Evolutionary conservation across 352 stramenopile species (phyloP).

Genomic region (Pythium volutum): DNA sequence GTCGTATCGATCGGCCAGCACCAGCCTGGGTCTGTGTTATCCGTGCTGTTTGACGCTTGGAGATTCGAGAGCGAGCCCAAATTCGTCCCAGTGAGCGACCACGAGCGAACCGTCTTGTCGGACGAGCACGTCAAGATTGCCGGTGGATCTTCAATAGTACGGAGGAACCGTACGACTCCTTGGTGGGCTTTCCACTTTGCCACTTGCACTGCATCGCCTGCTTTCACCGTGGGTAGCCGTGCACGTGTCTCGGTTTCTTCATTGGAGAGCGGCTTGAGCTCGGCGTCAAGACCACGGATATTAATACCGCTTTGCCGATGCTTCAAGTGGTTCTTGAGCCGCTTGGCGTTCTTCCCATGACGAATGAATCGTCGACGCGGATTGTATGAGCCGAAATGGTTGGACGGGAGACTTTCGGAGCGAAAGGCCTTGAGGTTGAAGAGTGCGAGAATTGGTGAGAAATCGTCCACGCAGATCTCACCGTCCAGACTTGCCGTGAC

Average conservation of each 20-base stretch:
- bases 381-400: slow-evolving; percentile 64
- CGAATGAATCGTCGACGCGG: slow-evolving; percentile 62
- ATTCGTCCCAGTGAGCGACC: slow-evolving; percentile 43
- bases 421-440: slow-evolving; percentile 46
- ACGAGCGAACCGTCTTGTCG: slow-evolving; percentile 60
- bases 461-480: slow-evolving; percentile 47
- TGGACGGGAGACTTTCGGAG: slow-evolving; percentile 53
- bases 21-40: slow-evolving; percentile 27
- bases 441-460: slow-evolving; percentile 44
- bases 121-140: slow-evolving; percentile 60
- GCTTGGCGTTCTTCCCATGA: slow-evolving; percentile 60
- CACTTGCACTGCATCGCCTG: slow-evolving; percentile 35
- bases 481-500: slow-evolving; percentile 39
- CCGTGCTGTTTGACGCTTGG: neutral
- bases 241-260: neutral
- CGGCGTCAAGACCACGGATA: neutral
- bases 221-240: slow-evolving; percentile 2
- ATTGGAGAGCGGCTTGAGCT: neutral
- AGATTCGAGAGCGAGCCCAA: slow-evolving; percentile 34
- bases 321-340: slow-evolving; percentile 37
- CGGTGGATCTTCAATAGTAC: slow-evolving; percentile 55
- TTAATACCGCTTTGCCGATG: slow-evolving; percentile 8
- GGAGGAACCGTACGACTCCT: slow-evolving; percentile 45
- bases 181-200: slow-evolving; percentile 53
- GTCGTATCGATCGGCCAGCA: slow-evolving; percentile 47